Percentiles rank a stretch among this genome's conserved stretches.
These are phyloP conservation scores for Pythium dissimile DNA, from an alignment of 352 stramenopile species.

Conservation along the genomic window DNA sequence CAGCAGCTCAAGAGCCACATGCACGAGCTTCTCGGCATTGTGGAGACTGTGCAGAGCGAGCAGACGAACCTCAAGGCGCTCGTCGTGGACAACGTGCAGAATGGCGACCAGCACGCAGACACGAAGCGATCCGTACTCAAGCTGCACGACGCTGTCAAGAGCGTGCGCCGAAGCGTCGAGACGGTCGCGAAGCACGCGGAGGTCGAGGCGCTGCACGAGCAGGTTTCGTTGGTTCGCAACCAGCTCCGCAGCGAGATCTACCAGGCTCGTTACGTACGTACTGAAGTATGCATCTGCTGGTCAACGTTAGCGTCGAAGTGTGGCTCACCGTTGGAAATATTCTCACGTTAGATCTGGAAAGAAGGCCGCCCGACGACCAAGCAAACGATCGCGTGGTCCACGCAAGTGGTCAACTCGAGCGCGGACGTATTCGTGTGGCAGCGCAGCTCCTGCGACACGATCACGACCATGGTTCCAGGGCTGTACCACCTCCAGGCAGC, in stretches of 20 bases:
- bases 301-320: too few species aligned
- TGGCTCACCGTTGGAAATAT: neutral
- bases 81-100: neutral
- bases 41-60: slow-evolving; percentile 20
- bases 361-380: slow-evolving; percentile 37
- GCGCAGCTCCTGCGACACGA: slow-evolving; percentile 32
- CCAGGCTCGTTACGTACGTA: slow-evolving; percentile 67
- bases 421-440: slow-evolving; percentile 70
- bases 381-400: slow-evolving; percentile 61
- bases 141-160: slow-evolving; percentile 18
- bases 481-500: slow-evolving; percentile 68
- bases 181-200: slow-evolving; percentile 22
- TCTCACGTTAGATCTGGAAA: slow-evolving; percentile 64
- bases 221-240: slow-evolving; percentile 41
- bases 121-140: slow-evolving; percentile 7
- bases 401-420: slow-evolving; percentile 69
- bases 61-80: slow-evolving; percentile 11
- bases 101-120: neutral
- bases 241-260: slow-evolving; percentile 70
- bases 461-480: slow-evolving; percentile 49
- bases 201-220: slow-evolving; percentile 28
- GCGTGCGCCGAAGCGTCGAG: slow-evolving; percentile 19
- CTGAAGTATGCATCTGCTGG: too few species aligned
- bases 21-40: slow-evolving; percentile 20
- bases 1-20: slow-evolving; percentile 20